Conservation (phyloP, 306 rosid genomes). For the Crotalaria pallida region DNA sequence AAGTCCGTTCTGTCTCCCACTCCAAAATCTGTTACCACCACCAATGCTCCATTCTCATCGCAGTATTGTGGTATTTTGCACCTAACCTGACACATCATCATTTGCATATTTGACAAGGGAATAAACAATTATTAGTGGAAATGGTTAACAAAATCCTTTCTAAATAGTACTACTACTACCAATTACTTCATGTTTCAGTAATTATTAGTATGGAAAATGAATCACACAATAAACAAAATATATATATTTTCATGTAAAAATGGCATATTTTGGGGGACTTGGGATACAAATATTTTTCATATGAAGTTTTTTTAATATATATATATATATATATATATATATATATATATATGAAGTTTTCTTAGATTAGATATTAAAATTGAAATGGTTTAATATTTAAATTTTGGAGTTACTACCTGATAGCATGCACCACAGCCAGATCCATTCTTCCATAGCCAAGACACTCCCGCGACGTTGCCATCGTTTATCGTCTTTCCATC, state of each 20-base stretch:
- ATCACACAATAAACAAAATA: neutral
- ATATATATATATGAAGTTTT: too few relatives aligned
- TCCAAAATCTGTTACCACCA: slow-evolving; percentile 46
- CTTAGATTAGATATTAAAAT: neutral
- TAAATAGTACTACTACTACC: too few relatives aligned
- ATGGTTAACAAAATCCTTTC: neutral
- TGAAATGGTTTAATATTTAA: neutral
- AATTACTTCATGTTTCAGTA: neutral
- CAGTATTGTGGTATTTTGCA: slow-evolving; percentile 33
- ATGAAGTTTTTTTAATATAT: too few relatives aligned
- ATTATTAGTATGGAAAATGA: neutral
- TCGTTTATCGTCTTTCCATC: slow-evolving; percentile 68
- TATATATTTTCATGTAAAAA: neutral
- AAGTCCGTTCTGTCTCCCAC: slow-evolving; percentile 48
- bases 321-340: too few relatives aligned
- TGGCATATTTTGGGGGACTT: neutral
- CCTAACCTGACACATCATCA: slow-evolving; percentile 36
- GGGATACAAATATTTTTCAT: neutral
- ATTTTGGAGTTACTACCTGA: slow-evolving; percentile 52
- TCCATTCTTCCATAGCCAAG: slow-evolving; percentile 71
- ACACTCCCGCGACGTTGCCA: slow-evolving; percentile 75
- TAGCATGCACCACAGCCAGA: slow-evolving; percentile 94
- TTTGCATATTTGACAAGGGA: neutral
- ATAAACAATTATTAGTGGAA: neutral
- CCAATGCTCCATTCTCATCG: slow-evolving; percentile 38